Evolutionary conservation across 73 alveolate species (phyloP).

Genomic region (Paramecium octaurelia): DNA sequence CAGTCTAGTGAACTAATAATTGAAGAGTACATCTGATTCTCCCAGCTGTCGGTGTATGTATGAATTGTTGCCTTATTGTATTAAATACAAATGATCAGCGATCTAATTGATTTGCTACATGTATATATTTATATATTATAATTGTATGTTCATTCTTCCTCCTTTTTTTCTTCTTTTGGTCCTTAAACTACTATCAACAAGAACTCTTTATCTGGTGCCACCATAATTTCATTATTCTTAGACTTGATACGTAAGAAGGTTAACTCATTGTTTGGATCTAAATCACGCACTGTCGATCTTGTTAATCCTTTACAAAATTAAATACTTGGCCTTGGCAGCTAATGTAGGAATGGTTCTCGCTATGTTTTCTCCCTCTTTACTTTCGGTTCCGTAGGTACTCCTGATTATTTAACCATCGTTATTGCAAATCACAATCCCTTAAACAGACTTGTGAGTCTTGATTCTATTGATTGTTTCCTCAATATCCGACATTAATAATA

Average conservation of each 20-base stretch:
- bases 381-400: slow-evolving; percentile 49
- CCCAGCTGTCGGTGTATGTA: background rate
- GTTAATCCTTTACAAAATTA: background rate
- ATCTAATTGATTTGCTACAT: slow-evolving; percentile 17
- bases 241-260: slow-evolving; percentile 66
- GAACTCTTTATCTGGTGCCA: slow-evolving; percentile 73
- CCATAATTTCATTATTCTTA: slow-evolving; percentile 70
- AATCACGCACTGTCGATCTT: slow-evolving; percentile 70
- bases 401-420: slow-evolving; percentile 64
- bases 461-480: slow-evolving; percentile 73
- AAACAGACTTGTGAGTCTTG: slow-evolving; percentile 70
- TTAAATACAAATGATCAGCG: slow-evolving; percentile 7
- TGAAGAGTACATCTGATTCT: background rate
- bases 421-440: slow-evolving; percentile 70
- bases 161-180: slow-evolving; percentile 60
- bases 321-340: slow-evolving; percentile 57
- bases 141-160: slow-evolving; percentile 42
- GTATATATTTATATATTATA: background rate
- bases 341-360: slow-evolving; percentile 63
- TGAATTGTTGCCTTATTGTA: slow-evolving; percentile 50
- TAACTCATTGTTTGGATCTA: slow-evolving; percentile 63
- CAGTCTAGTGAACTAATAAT: background rate
- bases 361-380: slow-evolving; percentile 54
- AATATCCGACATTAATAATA: slow-evolving; percentile 65
- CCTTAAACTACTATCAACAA: slow-evolving; percentile 69